These are phyloP conservation scores for Ganoderma lingzhi DNA, from an alignment of 1,284 basidiomycete genomes.

Conservation along the genomic window DNA sequence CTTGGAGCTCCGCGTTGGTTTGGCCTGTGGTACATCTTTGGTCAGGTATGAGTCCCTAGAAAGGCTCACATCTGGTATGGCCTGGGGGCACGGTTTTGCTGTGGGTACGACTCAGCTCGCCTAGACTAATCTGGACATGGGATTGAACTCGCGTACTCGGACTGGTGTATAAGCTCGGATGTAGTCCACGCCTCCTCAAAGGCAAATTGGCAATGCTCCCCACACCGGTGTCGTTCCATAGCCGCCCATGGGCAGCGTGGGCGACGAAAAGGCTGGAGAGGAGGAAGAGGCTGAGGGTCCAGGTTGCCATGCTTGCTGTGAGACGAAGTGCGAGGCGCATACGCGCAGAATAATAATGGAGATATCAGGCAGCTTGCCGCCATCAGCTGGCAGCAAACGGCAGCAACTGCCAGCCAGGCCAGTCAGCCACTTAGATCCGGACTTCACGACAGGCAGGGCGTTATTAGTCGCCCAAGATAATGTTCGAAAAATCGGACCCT, in stretches of 20 bases:
- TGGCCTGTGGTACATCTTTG: background rate
- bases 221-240: conserved; percentile 8
- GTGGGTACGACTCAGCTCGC: background rate
- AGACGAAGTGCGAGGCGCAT: background rate
- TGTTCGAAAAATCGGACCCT: too few relatives aligned
- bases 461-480: too few relatives aligned
- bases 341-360: too few relatives aligned
- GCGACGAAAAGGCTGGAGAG: background rate
- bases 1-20: conserved; percentile 5
- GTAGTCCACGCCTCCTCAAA: conserved; percentile 8
- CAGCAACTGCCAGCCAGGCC: too few relatives aligned
- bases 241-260: background rate
- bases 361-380: too few relatives aligned
- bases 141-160: background rate
- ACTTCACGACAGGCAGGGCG: too few relatives aligned
- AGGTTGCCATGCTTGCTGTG: background rate
- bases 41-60: background rate
- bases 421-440: too few relatives aligned
- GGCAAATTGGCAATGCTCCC: background rate
- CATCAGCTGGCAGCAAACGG: too few relatives aligned
- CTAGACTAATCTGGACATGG: background rate
- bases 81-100: conserved; percentile 6
- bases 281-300: background rate
- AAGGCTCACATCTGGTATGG: background rate
- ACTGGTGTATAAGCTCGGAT: conserved; percentile 10